Evolutionary conservation across 495 filamentous ascomycete genomes (phyloP).

Genomic region (Venustampulla echinocandica): DNA sequence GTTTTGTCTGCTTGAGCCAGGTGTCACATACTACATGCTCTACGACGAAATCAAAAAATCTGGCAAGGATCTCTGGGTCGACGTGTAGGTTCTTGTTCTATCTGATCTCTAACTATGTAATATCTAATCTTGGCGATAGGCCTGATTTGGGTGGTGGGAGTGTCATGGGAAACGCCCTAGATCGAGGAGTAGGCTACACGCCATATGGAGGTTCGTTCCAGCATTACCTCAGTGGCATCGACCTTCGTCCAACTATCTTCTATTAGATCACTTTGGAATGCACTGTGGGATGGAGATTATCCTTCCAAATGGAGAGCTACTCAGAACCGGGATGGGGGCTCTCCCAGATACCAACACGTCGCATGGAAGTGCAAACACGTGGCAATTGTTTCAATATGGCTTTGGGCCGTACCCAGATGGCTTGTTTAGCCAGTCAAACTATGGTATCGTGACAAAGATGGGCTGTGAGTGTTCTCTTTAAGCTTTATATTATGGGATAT

Average conservation of each 20-base stretch:
- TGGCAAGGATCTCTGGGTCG: conserved; percentile 9
- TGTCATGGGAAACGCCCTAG: conserved; percentile 44
- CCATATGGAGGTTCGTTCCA: too few relatives aligned
- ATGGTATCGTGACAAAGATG: conserved; percentile 47
- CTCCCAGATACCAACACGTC: conserved; percentile 18
- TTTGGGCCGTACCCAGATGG: conserved; percentile 40
- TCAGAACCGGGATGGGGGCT: conserved; percentile 43
- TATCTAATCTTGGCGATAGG: conserved; percentile 45
- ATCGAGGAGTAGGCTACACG: conserved; percentile 33
- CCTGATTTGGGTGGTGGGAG: conserved; percentile 51
- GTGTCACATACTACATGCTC: conserved; percentile 45
- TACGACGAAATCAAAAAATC: conserved; percentile 38
- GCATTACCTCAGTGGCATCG: too few relatives aligned
- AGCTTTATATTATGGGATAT: too few relatives aligned
- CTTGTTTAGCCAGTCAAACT: conserved; percentile 47
- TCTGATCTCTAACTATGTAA: conserved; percentile 15
- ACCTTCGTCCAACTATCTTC: too few relatives aligned
- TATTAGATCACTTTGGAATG: conserved; percentile 40
- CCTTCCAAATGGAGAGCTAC: conserved; percentile 36
- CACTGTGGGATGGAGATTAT: conserved; percentile 42
- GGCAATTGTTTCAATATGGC: conserved; percentile 31
- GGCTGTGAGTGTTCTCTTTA: too few relatives aligned
- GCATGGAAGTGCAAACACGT: conserved; percentile 21
- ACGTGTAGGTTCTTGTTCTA: neutral
- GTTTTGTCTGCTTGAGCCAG: conserved; percentile 43